phyloP scores from a whole-genome alignment of 192 early-diverging fungal genomes.

The Glomus cerebriforme region DNA sequence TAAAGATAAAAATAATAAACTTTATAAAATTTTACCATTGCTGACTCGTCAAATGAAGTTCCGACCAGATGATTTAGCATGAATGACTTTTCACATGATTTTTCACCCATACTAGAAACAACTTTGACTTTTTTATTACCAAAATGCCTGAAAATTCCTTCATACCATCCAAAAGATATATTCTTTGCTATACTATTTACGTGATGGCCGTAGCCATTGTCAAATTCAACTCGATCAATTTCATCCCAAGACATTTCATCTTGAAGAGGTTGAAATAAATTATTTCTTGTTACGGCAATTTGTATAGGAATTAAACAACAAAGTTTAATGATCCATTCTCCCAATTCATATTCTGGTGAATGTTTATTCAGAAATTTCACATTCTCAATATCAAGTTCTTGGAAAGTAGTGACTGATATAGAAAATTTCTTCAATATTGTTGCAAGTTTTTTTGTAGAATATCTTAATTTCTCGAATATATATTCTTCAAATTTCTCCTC shows the following conservation, averaged over 20 bases:
- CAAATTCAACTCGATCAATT: background rate
- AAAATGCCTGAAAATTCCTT: conserved; percentile 30
- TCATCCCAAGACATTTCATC: conserved; percentile 20
- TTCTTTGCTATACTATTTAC: background rate
- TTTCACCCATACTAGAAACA: conserved; percentile 31
- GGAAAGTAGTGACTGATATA: background rate
- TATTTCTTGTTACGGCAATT: conserved; percentile 31
- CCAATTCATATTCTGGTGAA: background rate
- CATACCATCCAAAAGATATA: conserved; percentile 29
- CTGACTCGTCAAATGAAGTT: conserved; percentile 25
- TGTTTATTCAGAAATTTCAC: background rate
- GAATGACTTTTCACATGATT: conserved; percentile 31
- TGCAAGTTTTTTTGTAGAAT: conserved; percentile 8
- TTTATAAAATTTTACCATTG: conserved; percentile 2
- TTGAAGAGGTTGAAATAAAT: conserved; percentile 14
- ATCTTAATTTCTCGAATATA: background rate
- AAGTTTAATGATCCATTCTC: conserved; percentile 23
- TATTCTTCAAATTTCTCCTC: conserved; percentile 22
- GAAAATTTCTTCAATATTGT: background rate
- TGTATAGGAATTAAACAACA: conserved; percentile 12
- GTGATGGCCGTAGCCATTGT: background rate
- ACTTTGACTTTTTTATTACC: conserved; percentile 27
- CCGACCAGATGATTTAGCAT: conserved; percentile 31
- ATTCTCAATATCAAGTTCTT: background rate
- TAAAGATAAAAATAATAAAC: background rate